These are phyloP conservation scores for Botryosphaeria dothidea DNA, from an alignment of 2,329 filamentous ascomycete genomes.

Conservation along the genomic window DNA sequence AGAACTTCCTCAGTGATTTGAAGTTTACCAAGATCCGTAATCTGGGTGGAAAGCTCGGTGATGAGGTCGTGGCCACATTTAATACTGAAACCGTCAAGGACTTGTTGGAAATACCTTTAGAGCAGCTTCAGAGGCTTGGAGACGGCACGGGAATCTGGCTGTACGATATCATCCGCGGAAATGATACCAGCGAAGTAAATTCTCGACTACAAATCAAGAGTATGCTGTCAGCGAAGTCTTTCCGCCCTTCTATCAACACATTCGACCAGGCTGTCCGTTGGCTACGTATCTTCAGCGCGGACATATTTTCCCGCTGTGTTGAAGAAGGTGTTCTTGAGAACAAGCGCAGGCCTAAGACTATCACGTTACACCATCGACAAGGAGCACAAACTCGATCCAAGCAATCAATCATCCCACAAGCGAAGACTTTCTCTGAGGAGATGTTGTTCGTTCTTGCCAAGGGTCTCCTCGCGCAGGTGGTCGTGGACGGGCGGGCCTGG, in stretches of 20 bases:
- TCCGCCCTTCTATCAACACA: conserved; percentile 78
- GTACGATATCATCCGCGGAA: conserved; percentile 79
- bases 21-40: conserved; percentile 96
- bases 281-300: conserved; percentile 87
- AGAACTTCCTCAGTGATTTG: conserved; percentile 77
- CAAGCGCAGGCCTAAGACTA: conserved; percentile 79
- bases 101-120: conserved; percentile 69
- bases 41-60: conserved; percentile 91
- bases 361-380: conserved; percentile 81
- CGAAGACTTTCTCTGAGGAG: conserved; percentile 70
- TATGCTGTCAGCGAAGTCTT: conserved; percentile 96
- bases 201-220: conserved; percentile 91
- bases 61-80: conserved; percentile 79
- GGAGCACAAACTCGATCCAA: conserved; percentile 73
- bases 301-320: conserved; percentile 85
- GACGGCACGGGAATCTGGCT: conserved; percentile 86
- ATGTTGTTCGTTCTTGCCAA: conserved; percentile 75
- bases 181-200: conserved; percentile 86
- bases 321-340: conserved; percentile 90
- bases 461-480: conserved; percentile 73
- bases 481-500: conserved; percentile 78
- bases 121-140: conserved; percentile 75
- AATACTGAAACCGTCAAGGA: conserved; percentile 78
- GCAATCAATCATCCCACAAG: conserved; percentile 73
- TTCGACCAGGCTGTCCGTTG: conserved; percentile 78